A percentile compares a stretch with the other conserved stretches of the same genome.
phyloP scores from a whole-genome alignment of 2,329 filamentous ascomycete species.

The Neofusicoccum cordaticola region DNA sequence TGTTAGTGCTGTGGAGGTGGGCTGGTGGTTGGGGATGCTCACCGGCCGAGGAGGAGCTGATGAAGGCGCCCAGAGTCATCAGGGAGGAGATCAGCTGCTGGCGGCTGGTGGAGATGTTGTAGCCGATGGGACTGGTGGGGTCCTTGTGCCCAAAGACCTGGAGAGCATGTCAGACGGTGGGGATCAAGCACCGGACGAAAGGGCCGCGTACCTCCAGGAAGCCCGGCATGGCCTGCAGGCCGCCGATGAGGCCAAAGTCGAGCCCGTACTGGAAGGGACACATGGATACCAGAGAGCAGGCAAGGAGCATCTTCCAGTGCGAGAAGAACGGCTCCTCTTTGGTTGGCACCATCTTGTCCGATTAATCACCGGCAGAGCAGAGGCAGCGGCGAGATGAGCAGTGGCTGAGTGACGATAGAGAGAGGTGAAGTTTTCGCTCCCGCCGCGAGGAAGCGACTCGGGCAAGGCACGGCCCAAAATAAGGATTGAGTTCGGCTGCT shows the following conservation, averaged over 20 bases:
- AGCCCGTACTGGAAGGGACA: constrained; percentile 54
- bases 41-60: constrained; percentile 41
- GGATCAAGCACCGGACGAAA: background rate
- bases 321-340: constrained; percentile 31
- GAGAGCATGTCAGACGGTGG: background rate
- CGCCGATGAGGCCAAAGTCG: constrained; percentile 52
- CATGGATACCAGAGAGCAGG: constrained; percentile 49
- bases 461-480: background rate
- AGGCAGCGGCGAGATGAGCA: background rate
- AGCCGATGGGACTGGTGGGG: constrained; percentile 36
- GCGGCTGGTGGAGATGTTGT: constrained; percentile 42
- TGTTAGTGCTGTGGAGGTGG: too few relatives aligned
- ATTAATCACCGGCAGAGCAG: background rate
- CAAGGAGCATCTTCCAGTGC: constrained; percentile 49
- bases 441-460: background rate
- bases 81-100: constrained; percentile 47
- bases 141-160: constrained; percentile 32
- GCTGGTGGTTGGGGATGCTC: constrained; percentile 24
- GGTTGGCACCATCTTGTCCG: constrained; percentile 24
- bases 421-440: background rate
- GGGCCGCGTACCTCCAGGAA: constrained; percentile 42
- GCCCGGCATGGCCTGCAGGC: constrained; percentile 51
- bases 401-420: background rate
- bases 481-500: background rate
- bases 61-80: constrained; percentile 47